Conservation (phyloP, 2,329 filamentous ascomycete species). For the Ascochyta koolunga region DNA sequence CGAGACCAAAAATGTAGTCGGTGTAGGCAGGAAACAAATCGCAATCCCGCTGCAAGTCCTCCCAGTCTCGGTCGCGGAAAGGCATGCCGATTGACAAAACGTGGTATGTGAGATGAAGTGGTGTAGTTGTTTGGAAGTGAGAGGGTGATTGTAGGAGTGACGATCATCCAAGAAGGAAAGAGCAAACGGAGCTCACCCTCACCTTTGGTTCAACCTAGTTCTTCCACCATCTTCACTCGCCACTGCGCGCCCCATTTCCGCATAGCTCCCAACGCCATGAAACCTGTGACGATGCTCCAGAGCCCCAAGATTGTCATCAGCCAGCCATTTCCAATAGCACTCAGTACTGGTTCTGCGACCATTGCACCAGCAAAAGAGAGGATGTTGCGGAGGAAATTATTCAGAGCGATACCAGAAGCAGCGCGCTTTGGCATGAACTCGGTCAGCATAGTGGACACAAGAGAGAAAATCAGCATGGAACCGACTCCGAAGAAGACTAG, state of each 20-base stretch:
- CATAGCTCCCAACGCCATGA: slow-evolving; percentile 64
- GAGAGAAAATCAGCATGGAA: slow-evolving; percentile 48
- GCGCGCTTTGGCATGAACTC: slow-evolving; percentile 49
- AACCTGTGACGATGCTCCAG: slow-evolving; percentile 53
- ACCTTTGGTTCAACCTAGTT: slow-evolving; percentile 20
- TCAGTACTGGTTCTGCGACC: slow-evolving; percentile 44
- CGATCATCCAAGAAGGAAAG: not conserved
- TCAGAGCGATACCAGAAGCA: slow-evolving; percentile 46
- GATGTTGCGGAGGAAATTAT: slow-evolving; percentile 50
- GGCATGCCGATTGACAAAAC: slow-evolving; percentile 15
- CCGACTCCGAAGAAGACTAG: slow-evolving; percentile 49
- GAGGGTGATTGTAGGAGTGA: not conserved
- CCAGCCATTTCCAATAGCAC: slow-evolving; percentile 49
- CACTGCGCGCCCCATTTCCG: slow-evolving; percentile 66
- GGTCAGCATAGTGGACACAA: slow-evolving; percentile 49
- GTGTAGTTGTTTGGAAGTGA: not conserved
- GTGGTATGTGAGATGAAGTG: not conserved
- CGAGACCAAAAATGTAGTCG: slow-evolving; percentile 28
- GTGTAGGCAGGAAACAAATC: slow-evolving; percentile 30
- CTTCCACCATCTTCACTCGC: slow-evolving; percentile 66
- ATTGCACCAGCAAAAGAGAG: slow-evolving; percentile 46
- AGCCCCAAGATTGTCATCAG: slow-evolving; percentile 53
- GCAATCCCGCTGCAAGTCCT: slow-evolving; percentile 27
- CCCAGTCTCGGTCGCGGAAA: slow-evolving; percentile 23
- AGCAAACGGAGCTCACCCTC: slow-evolving; percentile 6